phyloP scores from a whole-genome alignment of 2,329 filamentous ascomycete species.

The Onygenales sp. region DNA sequence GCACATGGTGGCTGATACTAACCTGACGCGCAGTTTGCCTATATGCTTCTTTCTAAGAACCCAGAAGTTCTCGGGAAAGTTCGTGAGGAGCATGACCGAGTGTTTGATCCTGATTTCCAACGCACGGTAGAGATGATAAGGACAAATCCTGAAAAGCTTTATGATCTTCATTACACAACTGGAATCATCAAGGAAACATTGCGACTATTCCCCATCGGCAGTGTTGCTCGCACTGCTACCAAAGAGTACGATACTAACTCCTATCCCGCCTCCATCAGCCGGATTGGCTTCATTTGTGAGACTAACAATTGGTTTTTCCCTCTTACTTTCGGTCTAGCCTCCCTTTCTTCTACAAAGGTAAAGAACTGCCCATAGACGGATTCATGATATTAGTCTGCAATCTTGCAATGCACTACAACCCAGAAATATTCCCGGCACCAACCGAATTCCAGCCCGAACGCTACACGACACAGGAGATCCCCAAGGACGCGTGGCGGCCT shows the following conservation, averaged over 20 bases:
- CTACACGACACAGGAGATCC: constrained; percentile 18
- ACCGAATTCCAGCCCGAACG: constrained; percentile 28
- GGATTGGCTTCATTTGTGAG: not conserved
- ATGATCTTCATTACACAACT: constrained; percentile 42
- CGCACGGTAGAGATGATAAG: constrained; percentile 25
- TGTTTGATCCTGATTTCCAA: constrained; percentile 39
- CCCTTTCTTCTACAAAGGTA: not conserved
- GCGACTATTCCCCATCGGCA: constrained; percentile 40
- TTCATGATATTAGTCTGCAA: not conserved
- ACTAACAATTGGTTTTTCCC: not conserved
- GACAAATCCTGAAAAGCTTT: constrained; percentile 32
- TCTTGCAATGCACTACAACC: constrained; percentile 5
- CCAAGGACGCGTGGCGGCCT: constrained; percentile 35
- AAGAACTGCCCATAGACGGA: not conserved
- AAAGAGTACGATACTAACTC: not conserved
- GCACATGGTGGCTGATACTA: not conserved
- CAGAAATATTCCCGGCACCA: constrained; percentile 4
- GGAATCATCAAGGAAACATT: constrained; percentile 48
- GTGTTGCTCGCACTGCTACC: constrained; percentile 7
- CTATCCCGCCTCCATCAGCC: not conserved
- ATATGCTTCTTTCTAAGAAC: constrained; percentile 18
- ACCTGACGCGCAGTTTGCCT: not conserved
- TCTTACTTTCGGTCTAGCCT: not conserved
- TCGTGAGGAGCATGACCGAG: constrained; percentile 42
- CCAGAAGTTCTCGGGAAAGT: constrained; percentile 26